Percentiles rank a stretch among this genome's conserved stretches.
These are phyloP conservation scores for Dacryopinax spathularia DNA, from an alignment of 768 basidiomycete genomes.

Conservation along the genomic window DNA sequence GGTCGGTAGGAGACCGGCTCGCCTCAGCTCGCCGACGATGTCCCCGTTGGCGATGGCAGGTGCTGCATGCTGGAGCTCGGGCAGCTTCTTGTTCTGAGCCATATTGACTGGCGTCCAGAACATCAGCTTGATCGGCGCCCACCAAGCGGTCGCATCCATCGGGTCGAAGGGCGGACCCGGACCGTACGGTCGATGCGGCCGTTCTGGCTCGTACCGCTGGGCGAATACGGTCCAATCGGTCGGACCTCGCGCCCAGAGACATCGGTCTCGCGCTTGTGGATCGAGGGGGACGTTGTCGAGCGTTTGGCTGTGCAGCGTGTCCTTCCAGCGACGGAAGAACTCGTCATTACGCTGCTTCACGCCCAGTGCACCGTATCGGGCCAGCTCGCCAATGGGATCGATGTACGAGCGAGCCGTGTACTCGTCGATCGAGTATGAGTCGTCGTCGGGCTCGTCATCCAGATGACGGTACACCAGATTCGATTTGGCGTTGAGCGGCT, in stretches of 20 bases:
- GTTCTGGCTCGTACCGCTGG: not conserved
- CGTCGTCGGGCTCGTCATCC: too few species aligned
- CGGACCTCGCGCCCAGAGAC: not conserved
- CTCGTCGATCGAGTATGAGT: too few species aligned
- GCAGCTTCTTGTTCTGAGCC: not conserved
- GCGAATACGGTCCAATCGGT: not conserved
- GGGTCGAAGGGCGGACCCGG: not conserved
- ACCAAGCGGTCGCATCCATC: not conserved
- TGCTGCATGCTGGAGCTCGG: not conserved
- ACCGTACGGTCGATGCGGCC: not conserved
- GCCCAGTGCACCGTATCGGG: too few species aligned
- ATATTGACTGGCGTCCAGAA: not conserved
- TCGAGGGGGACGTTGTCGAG: not conserved
- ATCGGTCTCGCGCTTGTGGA: not conserved
- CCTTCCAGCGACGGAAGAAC: too few species aligned
- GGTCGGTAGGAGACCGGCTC: not conserved
- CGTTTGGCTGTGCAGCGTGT: too few species aligned
- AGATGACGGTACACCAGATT: too few species aligned
- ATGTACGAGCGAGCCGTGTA: too few species aligned
- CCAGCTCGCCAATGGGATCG: too few species aligned
- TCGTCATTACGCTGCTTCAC: too few species aligned
- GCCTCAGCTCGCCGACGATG: not conserved
- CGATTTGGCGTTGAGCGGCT: too few species aligned
- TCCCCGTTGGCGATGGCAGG: too few species aligned
- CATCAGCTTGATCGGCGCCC: not conserved